Conservation (phyloP, 805 yeast species). For the Jamesozyma gamospora region DNA sequence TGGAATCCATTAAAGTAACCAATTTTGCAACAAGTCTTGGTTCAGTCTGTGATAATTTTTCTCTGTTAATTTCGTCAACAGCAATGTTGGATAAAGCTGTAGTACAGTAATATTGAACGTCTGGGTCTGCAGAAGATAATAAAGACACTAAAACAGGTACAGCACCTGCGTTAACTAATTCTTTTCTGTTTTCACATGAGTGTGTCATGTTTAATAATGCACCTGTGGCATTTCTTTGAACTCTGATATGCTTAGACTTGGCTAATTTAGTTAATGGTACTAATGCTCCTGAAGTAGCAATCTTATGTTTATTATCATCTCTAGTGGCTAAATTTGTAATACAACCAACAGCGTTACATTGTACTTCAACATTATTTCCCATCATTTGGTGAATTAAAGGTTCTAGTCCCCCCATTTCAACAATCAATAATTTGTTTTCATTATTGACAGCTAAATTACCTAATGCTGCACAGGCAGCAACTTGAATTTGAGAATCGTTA, state of each 20-base stretch:
- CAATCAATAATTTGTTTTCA: conserved; percentile 85
- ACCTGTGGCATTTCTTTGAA: conserved; percentile 97
- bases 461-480: conserved; percentile 97
- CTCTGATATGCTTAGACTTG: conserved; percentile 86
- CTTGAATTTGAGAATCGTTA: conserved; percentile 86
- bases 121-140: conserved; percentile 80
- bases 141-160: conserved; percentile 90
- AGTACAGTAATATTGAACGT: conserved; percentile 96
- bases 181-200: conserved; percentile 90
- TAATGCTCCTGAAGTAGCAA: conserved; percentile 92
- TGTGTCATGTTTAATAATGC: conserved; percentile 97
- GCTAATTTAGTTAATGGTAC: conserved; percentile 92
- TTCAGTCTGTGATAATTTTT: conserved; percentile 80
- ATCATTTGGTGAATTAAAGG: conserved; percentile 96
- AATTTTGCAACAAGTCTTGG: conserved; percentile 83
- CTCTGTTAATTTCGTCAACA: conserved; percentile 86
- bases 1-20: conserved; percentile 85
- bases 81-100: conserved; percentile 96
- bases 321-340: conserved; percentile 96
- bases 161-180: conserved; percentile 94
- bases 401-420: conserved; percentile 96
- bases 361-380: conserved; percentile 94
- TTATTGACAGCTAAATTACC: conserved; percentile 98
- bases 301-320: conserved; percentile 91
- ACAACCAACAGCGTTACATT: conserved; percentile 98